Evolutionary conservation across 1,284 basidiomycete species (phyloP).

Genomic region (Veloporphyrellus conicus): DNA sequence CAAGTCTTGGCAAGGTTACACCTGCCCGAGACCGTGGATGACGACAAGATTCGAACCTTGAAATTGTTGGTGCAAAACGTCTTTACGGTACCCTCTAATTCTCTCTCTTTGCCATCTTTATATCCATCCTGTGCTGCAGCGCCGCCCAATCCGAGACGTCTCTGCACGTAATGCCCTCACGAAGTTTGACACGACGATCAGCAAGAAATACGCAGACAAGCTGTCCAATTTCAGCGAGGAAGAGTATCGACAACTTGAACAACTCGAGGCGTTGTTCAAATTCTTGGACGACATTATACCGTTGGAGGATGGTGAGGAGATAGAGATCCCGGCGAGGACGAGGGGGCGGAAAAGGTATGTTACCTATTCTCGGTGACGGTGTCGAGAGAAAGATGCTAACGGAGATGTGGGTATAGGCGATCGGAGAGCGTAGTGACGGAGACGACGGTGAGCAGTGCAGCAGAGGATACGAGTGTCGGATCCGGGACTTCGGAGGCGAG

Average conservation of each 20-base stretch:
- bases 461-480: conserved; percentile 24
- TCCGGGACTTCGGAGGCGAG: conserved; percentile 27
- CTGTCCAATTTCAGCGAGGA: conserved; percentile 71
- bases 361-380: background rate
- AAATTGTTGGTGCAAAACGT: conserved; percentile 63
- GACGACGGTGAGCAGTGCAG: conserved; percentile 33
- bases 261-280: conserved; percentile 59
- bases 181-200: conserved; percentile 67
- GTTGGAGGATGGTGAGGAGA: conserved; percentile 52
- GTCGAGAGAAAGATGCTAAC: background rate
- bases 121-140: conserved; percentile 40
- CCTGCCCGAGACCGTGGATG: conserved; percentile 66
- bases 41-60: conserved; percentile 61
- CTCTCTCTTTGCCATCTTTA: background rate
- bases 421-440: conserved; percentile 44
- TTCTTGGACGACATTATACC: conserved; percentile 62
- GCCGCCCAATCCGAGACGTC: conserved; percentile 71
- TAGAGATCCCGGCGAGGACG: conserved; percentile 41
- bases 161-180: conserved; percentile 70
- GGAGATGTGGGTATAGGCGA: conserved; percentile 35
- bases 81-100: conserved; percentile 45
- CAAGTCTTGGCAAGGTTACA: conserved; percentile 78
- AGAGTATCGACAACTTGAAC: conserved; percentile 56
- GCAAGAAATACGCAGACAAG: conserved; percentile 70
- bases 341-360: conserved; percentile 45